These are phyloP conservation scores for Coccomyxa sp. DNA, from an alignment of 139 green algal genomes.

Conservation along the genomic window DNA sequence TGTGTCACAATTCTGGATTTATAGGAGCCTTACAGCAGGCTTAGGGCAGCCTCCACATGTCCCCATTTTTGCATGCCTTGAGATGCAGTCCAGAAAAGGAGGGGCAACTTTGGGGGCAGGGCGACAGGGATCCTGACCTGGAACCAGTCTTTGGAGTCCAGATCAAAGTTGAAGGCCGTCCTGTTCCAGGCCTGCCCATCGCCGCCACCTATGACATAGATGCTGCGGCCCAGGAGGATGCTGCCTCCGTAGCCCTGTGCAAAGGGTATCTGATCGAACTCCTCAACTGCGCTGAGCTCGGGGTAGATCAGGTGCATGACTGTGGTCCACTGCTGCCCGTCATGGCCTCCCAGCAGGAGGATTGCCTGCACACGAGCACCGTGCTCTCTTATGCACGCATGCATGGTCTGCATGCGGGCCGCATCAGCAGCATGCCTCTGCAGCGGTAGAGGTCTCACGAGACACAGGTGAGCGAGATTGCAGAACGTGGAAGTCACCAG, in stretches of 20 bases:
- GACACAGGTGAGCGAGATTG: too few relatives aligned
- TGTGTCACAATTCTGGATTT: too few relatives aligned
- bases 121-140: slow-evolving; percentile 8
- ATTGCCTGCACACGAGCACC: slow-evolving; percentile 20
- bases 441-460: too few relatives aligned
- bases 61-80: too few relatives aligned
- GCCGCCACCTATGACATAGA: slow-evolving; percentile 37
- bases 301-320: slow-evolving; percentile 20
- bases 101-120: too few relatives aligned
- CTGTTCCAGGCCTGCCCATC: slow-evolving; percentile 23
- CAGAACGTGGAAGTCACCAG: too few relatives aligned
- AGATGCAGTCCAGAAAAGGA: too few relatives aligned
- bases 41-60: too few relatives aligned
- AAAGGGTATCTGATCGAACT: slow-evolving; percentile 6
- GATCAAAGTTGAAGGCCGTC: slow-evolving; percentile 9
- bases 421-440: too few relatives aligned
- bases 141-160: slow-evolving; percentile 5
- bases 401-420: too few relatives aligned
- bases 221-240: slow-evolving; percentile 10
- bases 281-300: neutral
- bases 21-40: too few relatives aligned
- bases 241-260: slow-evolving; percentile 28
- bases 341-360: slow-evolving; percentile 29
- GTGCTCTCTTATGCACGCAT: too few relatives aligned
- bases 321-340: slow-evolving; percentile 19